Evolutionary conservation across 2,329 filamentous ascomycete genomes (phyloP).

Genomic region (Arthrinium phaeospermum): DNA sequence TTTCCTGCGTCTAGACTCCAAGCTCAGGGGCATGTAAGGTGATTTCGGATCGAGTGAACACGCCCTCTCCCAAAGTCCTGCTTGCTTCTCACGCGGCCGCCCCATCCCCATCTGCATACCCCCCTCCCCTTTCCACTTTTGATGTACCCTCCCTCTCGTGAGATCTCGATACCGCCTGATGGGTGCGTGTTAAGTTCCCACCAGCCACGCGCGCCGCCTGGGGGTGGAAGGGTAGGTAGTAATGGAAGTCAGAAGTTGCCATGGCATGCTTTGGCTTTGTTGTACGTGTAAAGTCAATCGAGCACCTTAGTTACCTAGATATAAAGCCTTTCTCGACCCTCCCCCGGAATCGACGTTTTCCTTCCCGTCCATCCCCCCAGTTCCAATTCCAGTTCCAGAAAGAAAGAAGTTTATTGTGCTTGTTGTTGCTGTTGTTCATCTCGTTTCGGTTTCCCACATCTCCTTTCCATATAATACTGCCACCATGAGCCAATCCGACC

Average conservation of each 20-base stretch:
- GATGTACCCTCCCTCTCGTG: neutral
- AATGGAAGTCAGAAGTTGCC: neutral
- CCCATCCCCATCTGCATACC: no score
- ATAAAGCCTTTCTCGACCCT: neutral
- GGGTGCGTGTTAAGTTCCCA: neutral
- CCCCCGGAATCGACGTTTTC: neutral
- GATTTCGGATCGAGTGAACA: neutral
- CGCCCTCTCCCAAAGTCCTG: no score
- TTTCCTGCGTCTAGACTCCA: neutral
- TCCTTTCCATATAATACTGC: neutral
- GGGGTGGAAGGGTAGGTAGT: neutral
- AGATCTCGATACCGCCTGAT: constrained; percentile 11
- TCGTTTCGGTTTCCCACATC: neutral
- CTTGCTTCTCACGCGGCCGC: no score
- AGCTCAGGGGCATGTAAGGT: neutral
- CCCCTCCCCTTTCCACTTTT: no score
- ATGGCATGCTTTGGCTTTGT: neutral
- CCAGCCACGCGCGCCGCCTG: neutral
- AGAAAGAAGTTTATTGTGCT: neutral
- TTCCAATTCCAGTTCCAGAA: neutral
- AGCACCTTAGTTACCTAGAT: neutral
- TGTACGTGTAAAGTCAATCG: neutral
- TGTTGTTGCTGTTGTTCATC: neutral
- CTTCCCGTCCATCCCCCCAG: neutral
- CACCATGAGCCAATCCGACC: constrained; percentile 10